Evolutionary conservation across 306 rosid genomes (phyloP).

Genomic region (Argentina anserina): DNA sequence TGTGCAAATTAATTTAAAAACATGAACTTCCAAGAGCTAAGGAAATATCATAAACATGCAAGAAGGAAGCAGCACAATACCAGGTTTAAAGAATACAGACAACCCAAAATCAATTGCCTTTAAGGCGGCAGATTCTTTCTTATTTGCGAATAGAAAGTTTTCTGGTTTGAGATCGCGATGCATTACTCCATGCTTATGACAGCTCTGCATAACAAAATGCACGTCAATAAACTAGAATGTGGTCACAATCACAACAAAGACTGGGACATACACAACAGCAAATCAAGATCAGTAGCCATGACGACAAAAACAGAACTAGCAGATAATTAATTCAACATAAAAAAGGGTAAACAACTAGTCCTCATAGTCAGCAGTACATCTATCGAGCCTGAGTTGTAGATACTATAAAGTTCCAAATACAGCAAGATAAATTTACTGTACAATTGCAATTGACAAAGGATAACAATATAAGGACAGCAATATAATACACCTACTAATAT

Average conservation of each 20-base stretch:
- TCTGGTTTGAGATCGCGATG: conserved; percentile 69
- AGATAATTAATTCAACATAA: neutral
- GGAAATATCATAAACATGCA: neutral
- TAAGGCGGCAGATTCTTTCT: conserved; percentile 55
- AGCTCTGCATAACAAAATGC: conserved; percentile 33
- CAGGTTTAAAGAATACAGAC: conserved; percentile 52
- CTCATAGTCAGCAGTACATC: neutral
- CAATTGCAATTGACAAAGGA: neutral
- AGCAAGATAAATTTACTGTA: neutral
- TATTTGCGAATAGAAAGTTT: conserved; percentile 52
- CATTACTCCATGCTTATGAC: conserved; percentile 60
- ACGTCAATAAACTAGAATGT: conserved; percentile 1
- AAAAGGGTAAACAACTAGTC: neutral
- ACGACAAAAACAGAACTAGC: neutral
- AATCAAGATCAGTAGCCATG: neutral
- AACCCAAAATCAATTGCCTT: conserved; percentile 61
- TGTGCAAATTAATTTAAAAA: neutral
- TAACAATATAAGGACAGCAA: neutral
- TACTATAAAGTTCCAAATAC: neutral
- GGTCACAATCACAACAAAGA: neutral
- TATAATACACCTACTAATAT: neutral
- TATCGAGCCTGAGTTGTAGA: neutral
- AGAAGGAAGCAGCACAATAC: conserved; percentile 23
- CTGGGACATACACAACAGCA: neutral
- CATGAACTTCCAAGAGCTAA: neutral